Percentiles rank a stretch among this genome's conserved stretches.
These are phyloP conservation scores for Fraxinus velutina DNA, from an alignment of 305 asterid species.

Conservation along the genomic window DNA sequence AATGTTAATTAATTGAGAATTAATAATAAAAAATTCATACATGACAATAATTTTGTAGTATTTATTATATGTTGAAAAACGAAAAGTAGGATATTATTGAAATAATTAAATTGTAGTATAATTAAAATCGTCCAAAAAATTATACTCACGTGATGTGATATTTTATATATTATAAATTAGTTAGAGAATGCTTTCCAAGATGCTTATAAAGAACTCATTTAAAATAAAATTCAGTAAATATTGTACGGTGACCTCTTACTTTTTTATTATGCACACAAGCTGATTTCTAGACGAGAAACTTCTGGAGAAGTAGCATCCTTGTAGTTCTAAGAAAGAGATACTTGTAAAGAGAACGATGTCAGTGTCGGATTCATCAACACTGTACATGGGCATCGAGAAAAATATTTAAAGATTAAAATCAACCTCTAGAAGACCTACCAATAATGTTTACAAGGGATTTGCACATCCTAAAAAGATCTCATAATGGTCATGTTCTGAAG, in stretches of 20 bases:
- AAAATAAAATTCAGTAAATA: neutral
- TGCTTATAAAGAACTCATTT: neutral
- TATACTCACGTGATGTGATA: too few relatives aligned
- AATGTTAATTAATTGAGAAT: too few relatives aligned
- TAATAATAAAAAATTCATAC: too few relatives aligned
- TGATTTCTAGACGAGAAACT: neutral
- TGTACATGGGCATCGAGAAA: conserved; percentile 18
- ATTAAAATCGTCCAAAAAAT: too few relatives aligned
- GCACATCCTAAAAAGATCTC: conserved; percentile 1
- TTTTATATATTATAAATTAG: neutral
- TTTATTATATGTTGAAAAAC: too few relatives aligned
- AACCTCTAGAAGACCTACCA: neutral
- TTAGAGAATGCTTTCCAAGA: neutral
- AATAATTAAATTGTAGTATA: too few relatives aligned
- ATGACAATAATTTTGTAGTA: too few relatives aligned
- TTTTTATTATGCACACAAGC: neutral
- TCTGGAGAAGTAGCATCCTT: neutral
- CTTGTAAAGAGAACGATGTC: neutral
- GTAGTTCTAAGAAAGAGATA: neutral
- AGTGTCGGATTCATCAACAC: conserved; percentile 5
- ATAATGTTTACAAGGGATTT: conserved; percentile 4
- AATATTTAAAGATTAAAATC: conserved; percentile 1
- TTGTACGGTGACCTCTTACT: neutral
- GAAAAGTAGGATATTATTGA: too few relatives aligned
- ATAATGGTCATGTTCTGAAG: neutral